phyloP scores from a whole-genome alignment of 352 stramenopile species.

The Globisporangium alternatum region DNA sequence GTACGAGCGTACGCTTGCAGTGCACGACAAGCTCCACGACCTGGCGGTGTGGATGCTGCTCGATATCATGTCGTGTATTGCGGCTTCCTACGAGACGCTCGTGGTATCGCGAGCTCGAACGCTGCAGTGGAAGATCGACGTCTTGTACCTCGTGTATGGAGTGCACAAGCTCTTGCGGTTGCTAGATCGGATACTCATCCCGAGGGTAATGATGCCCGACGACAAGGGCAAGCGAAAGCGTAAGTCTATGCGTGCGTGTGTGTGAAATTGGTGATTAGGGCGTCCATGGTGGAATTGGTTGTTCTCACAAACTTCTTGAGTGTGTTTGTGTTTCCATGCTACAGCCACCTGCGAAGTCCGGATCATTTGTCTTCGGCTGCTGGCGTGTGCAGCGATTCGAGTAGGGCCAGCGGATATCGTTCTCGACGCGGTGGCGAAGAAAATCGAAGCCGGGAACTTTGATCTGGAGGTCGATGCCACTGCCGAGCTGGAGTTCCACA shows the following conservation, averaged over 20 bases:
- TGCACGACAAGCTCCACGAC: slow-evolving; percentile 68
- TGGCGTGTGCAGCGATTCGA: slow-evolving; percentile 47
- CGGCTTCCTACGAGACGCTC: slow-evolving; percentile 45
- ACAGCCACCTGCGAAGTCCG: slow-evolving; percentile 48
- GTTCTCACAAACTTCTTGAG: neutral
- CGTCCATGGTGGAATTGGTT: neutral
- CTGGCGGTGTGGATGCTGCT: slow-evolving; percentile 46
- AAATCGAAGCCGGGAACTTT: slow-evolving; percentile 28
- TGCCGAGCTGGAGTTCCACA: slow-evolving; percentile 45
- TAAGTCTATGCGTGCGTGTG: slow-evolving; percentile 14
- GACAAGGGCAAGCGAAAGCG: slow-evolving; percentile 37
- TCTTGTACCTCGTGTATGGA: slow-evolving; percentile 64
- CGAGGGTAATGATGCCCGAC: slow-evolving; percentile 12
- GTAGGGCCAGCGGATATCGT: slow-evolving; percentile 33
- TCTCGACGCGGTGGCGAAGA: slow-evolving; percentile 31
- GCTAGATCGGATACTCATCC: slow-evolving; percentile 52
- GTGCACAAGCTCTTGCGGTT: slow-evolving; percentile 46
- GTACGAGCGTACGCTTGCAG: slow-evolving; percentile 49
- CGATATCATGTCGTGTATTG: slow-evolving; percentile 41
- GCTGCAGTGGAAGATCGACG: slow-evolving; percentile 71
- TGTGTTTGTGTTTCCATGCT: neutral
- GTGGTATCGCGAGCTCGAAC: slow-evolving; percentile 39
- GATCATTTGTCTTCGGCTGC: slow-evolving; percentile 43
- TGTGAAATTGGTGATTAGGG: neutral
- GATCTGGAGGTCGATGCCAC: slow-evolving; percentile 40